Evolutionary conservation across 2,329 filamentous ascomycete genomes (phyloP), one percentile per base, ranked within the genome.

Genomic region (Apiospora kogelbergensis): DNA sequence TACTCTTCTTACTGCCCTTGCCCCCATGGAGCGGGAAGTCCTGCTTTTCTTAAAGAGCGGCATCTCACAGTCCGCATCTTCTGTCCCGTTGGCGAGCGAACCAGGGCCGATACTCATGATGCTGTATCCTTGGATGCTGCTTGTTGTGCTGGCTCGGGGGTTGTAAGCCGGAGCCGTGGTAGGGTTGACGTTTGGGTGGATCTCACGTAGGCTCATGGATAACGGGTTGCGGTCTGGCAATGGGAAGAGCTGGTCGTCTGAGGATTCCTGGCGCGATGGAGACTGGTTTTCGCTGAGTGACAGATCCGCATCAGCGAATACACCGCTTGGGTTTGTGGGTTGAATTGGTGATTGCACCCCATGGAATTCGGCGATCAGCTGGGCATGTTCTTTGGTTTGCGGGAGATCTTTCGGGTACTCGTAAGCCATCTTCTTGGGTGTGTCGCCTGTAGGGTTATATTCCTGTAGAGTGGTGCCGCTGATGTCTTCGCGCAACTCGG

Each of bases 381-480:
- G 72, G 1, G 84, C 83, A 71, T 84, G 84, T 0, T 84, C 72
- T 33, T 81, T 80, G 0, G 96, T 98, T 33, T 90, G 89, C 3
- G 96, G 96, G 1, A 99, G 85, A 2, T 86, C 84, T 1, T 88
- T 92, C 0, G 94, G 93, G 76, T 93, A 97, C n/a, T 89, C 85
- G 80, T 98, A 99, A 67, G 89, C 85, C 40, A 86, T 83, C 81
- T 95, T 96, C 76, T 92, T 89, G 0, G 96, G 96, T 1, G 96
- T 98, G 63, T 91, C 86, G 66, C 96, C 95, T 0, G 96, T 98
- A 0, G 93, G 88, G 45, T 89, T 84, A 79, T 98, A 98, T 77
- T 98, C 94, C 67, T 90, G 86, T 67, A 98, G 84, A 5, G 84
- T 80, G 1, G 90, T 89, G 63, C 80, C 82, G 20, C 86, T 82